phyloP scores from a whole-genome alignment of 306 rosid genomes.

The Sphenostylis stenocarpa region DNA sequence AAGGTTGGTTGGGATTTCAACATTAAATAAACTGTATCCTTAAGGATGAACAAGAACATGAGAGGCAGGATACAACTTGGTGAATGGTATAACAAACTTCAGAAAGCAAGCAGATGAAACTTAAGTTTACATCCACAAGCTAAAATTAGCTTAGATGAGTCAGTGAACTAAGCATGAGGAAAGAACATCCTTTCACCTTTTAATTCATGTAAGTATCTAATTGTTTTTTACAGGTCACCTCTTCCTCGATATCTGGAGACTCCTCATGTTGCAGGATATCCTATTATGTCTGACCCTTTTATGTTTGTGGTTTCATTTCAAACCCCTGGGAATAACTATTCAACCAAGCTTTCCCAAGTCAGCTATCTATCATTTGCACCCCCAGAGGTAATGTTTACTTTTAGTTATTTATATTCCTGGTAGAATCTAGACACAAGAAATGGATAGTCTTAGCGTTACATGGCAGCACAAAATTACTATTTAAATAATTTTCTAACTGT shows the following conservation, averaged over 20 bases:
- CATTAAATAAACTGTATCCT: not conserved
- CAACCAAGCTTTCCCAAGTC: conserved; percentile 50
- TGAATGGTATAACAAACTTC: not conserved
- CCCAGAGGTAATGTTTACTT: conserved; percentile 73
- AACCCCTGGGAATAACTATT: conserved; percentile 64
- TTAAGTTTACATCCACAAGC: not conserved
- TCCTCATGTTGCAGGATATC: conserved; percentile 75
- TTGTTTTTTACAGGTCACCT: conserved; percentile 64
- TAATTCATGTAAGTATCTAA: conserved; percentile 3
- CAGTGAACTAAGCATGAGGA: conserved; percentile 14
- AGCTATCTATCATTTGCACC: conserved; percentile 91
- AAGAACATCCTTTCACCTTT: conserved; percentile 3
- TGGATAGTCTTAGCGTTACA: not conserved
- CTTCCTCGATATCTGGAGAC: conserved; percentile 56
- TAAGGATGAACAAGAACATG: not conserved
- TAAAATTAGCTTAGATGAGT: conserved; percentile 17
- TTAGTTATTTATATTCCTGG: not conserved
- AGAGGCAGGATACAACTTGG: not conserved
- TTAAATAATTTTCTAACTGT: not conserved
- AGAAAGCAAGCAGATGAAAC: not conserved
- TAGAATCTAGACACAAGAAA: conserved; percentile 24
- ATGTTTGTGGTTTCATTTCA: conserved; percentile 50
- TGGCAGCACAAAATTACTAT: not conserved
- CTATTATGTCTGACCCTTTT: conserved; percentile 58
- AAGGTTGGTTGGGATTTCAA: not conserved